Evolutionary conservation across 176 grass and related monocot species (phyloP), one percentile per base, ranked within the genome.

Genomic region (Ananas comosus): DNA sequence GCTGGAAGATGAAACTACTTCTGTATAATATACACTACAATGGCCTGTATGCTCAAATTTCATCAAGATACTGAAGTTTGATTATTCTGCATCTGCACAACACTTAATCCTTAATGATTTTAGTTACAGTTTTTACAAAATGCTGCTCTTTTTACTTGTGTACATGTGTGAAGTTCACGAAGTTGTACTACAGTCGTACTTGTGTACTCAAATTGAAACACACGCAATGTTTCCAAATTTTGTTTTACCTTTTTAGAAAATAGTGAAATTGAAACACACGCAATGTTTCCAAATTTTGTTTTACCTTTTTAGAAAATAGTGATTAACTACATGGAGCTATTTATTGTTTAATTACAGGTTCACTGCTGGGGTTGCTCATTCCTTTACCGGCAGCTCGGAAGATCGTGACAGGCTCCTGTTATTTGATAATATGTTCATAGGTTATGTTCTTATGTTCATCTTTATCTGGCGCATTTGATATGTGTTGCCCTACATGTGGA

Each of bases 351-450:
- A 70, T 82, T 10, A 22, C 73, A 97, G 93, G 76, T 90, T 97
- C 71, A 74, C 70, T 70, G 79, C 86, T 42, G 93, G 89, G 16
- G 93, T 97, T 85, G 79, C 88, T 68, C 93, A 97, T 81, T 92
- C 93, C 70, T 92, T 97, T 74, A 97, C 89, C 51, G 93, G 90
- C 72, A 90, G 79, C 51, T 86, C 76, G 61, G 86, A 92, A 80
- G 93, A 97, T 69, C 84, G 83, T 63, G 81, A 87, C 51, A 92
- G 63, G 50, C 82, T 97, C 67, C 82, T 97, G 71, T 84, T 82
- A 81, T 88, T 97, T 70, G 77, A 97, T 49, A 90, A 86, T 58
- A 87, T 92, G 72, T 92, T 88, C 85, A 97, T 97, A 76, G 92
- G 88, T 96, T 72, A 83, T 67, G 21, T 56, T 5, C 57, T 10